Evolutionary conservation across 2,329 filamentous ascomycete genomes (phyloP).

Genomic region (Diaporthe helianthi): DNA sequence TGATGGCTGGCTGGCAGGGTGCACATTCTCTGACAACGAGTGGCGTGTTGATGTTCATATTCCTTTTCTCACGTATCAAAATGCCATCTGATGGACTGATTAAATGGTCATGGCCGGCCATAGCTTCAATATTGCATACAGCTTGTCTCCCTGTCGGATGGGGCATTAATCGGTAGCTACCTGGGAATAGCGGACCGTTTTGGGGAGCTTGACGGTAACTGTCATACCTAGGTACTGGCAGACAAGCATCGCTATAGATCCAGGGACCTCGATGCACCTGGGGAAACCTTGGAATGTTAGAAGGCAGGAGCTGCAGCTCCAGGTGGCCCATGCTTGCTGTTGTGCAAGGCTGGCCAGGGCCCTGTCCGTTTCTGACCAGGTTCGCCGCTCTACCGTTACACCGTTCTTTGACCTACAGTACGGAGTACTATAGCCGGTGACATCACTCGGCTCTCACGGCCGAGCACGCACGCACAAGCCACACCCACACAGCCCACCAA

Average conservation of each 20-base stretch:
- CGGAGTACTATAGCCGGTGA: no score
- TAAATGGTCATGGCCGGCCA: slow-evolving; percentile 6
- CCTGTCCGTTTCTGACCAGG: slow-evolving; percentile 13
- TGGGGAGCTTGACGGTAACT: background rate
- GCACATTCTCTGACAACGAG: slow-evolving; percentile 1
- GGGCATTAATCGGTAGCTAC: slow-evolving; percentile 9
- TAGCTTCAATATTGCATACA: background rate
- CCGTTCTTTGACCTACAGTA: no score
- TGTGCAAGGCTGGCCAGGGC: background rate
- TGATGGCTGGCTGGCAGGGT: slow-evolving; percentile 16
- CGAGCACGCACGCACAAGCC: background rate
- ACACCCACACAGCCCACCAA: slow-evolving; percentile 8
- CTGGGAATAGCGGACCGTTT: slow-evolving; percentile 7
- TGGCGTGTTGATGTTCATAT: slow-evolving; percentile 16
- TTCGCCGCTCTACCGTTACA: background rate
- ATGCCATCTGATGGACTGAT: slow-evolving; percentile 13
- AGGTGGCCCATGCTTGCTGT: slow-evolving; percentile 14
- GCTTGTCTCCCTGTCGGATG: slow-evolving; percentile 18
- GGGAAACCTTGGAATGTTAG: slow-evolving; percentile 4
- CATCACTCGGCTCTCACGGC: slow-evolving; percentile 8
- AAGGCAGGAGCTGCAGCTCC: background rate
- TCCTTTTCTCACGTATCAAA: background rate
- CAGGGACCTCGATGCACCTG: slow-evolving; percentile 1
- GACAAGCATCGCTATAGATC: background rate
- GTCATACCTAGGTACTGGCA: background rate